Conservation (phyloP, 176 grass and related monocot genomes). For the Paspalum vaginatum region DNA sequence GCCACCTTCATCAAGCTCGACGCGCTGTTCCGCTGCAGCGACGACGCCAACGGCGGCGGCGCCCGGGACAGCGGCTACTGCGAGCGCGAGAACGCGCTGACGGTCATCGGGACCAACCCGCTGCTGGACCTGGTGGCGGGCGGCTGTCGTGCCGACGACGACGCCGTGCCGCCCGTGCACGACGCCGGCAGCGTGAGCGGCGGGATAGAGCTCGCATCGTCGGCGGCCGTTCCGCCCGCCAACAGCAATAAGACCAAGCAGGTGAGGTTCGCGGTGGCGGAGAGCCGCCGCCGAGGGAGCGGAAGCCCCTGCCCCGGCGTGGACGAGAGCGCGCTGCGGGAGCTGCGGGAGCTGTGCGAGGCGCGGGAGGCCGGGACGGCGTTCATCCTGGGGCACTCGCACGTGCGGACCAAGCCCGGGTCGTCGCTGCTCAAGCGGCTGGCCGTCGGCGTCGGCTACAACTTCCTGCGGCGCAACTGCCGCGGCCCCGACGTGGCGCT, state of each 20-base stretch:
- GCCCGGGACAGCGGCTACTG: constrained; percentile 1
- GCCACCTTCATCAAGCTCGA: constrained; percentile 72
- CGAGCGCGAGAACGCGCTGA: constrained; percentile 71
- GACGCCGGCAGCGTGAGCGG: background rate
- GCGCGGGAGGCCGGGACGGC: constrained; percentile 79
- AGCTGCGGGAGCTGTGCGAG: constrained; percentile 74
- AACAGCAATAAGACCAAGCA: constrained; percentile 39
- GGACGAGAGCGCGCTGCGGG: constrained; percentile 59
- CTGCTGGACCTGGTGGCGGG: background rate
- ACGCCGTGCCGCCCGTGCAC: constrained; percentile 31
- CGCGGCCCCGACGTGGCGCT: constrained; percentile 82
- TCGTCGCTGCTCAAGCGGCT: constrained; percentile 82
- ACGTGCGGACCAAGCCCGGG: constrained; percentile 77
- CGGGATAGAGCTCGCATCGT: constrained; percentile 40
- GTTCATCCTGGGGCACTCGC: constrained; percentile 93
- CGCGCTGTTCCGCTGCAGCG: constrained; percentile 39
- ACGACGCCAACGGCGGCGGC: constrained; percentile 19
- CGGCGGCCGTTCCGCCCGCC: background rate
- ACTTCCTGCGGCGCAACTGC: constrained; percentile 89
- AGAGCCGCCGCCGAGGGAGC: constrained; percentile 19
- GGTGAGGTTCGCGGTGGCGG: constrained; percentile 66
- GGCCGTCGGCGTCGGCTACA: constrained; percentile 74
- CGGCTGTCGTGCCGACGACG: constrained; percentile 21
- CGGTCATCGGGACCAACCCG: constrained; percentile 71
- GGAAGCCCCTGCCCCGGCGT: constrained; percentile 38